These are phyloP conservation scores for Fusarium ambrosium DNA, from an alignment of 2,329 filamentous ascomycete genomes.

Conservation along the genomic window DNA sequence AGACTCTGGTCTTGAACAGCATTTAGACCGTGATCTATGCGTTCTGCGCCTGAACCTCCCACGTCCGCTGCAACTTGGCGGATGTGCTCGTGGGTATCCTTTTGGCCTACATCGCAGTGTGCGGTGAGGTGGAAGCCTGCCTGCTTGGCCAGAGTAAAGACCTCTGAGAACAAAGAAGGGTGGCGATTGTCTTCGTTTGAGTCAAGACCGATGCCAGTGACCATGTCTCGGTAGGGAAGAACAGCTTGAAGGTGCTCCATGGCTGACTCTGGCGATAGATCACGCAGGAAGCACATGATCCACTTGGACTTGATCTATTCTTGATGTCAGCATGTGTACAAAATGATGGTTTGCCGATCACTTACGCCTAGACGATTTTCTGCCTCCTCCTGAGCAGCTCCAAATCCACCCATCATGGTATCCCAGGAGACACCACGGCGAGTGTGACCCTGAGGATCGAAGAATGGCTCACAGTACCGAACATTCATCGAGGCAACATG, in stretches of 20 bases:
- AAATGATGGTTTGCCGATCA: rapidly evolving
- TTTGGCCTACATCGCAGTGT: slow-evolving; percentile 66
- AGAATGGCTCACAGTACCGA: slow-evolving; percentile 81
- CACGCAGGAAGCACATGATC: slow-evolving; percentile 79
- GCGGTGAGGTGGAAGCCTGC: slow-evolving; percentile 63
- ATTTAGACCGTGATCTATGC: slow-evolving; percentile 81
- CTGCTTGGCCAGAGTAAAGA: slow-evolving; percentile 51
- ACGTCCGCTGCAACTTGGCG: slow-evolving; percentile 62
- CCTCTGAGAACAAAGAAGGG: slow-evolving; percentile 58
- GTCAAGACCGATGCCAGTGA: slow-evolving; percentile 62
- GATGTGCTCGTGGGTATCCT: slow-evolving; percentile 65
- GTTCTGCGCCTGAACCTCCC: slow-evolving; percentile 68
- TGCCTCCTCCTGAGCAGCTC: slow-evolving; percentile 69
- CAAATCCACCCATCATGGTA: slow-evolving; percentile 73
- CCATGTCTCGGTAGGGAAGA: slow-evolving; percentile 54
- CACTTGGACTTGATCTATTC: slow-evolving; percentile 61
- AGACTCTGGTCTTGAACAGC: slow-evolving; percentile 70
- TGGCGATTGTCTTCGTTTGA: slow-evolving; percentile 61
- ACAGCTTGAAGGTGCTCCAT: slow-evolving; percentile 67
- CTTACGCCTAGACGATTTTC: slow-evolving; percentile 32
- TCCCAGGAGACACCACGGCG: slow-evolving; percentile 71
- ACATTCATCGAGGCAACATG: slow-evolving; percentile 74
- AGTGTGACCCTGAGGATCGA: slow-evolving; percentile 82
- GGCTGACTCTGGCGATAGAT: slow-evolving; percentile 78
- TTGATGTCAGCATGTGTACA: neutral